Percentiles rank a stretch among this genome's conserved stretches.
phyloP scores from a whole-genome alignment of 2,329 filamentous ascomycete species.

The Colletotrichum trifolii region DNA sequence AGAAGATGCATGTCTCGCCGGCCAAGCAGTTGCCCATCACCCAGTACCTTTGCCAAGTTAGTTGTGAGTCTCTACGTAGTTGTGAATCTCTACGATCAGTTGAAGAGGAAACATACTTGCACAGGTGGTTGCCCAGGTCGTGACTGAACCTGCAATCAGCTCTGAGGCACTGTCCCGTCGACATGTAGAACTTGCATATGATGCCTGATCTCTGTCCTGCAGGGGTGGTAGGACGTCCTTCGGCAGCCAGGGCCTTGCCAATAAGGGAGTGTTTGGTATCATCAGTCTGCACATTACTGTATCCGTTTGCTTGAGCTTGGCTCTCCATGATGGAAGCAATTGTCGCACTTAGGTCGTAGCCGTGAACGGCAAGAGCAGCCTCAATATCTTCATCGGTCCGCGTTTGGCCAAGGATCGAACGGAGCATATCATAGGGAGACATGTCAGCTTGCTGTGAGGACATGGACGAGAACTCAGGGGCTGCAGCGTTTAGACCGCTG shows the following conservation, averaged over 20 bases:
- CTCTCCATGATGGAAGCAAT: slow-evolving; percentile 89
- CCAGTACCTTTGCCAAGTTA: slow-evolving; percentile 77
- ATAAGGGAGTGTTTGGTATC: slow-evolving; percentile 80
- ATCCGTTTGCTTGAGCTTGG: slow-evolving; percentile 60
- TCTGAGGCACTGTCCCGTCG: slow-evolving; percentile 92
- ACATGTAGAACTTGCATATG: slow-evolving; percentile 97
- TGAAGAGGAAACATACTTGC: slow-evolving; percentile 79
- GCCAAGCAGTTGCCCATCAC: slow-evolving; percentile 95
- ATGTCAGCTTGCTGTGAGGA: slow-evolving; percentile 82
- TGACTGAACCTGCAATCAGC: slow-evolving; percentile 98
- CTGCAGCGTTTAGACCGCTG: slow-evolving; percentile 80
- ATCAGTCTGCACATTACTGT: slow-evolving; percentile 46
- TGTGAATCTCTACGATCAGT: neutral
- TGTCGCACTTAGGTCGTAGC: slow-evolving; percentile 93
- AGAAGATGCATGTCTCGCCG: slow-evolving; percentile 94
- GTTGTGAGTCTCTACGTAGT: neutral
- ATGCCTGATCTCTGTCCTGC: slow-evolving; percentile 83
- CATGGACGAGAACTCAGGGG: slow-evolving; percentile 77
- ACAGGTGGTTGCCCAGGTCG: slow-evolving; percentile 93
- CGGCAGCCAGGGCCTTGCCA: slow-evolving; percentile 87
- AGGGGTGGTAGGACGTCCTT: slow-evolving; percentile 81
- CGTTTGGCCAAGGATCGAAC: slow-evolving; percentile 90
- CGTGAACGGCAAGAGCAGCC: slow-evolving; percentile 85
- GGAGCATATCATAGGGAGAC: slow-evolving; percentile 97
- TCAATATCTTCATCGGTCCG: slow-evolving; percentile 95